A percentile compares a stretch with the other conserved stretches of the same genome.
These are phyloP conservation scores for Pyrus pyrifolia DNA, from an alignment of 306 rosid species.

Conservation along the genomic window DNA sequence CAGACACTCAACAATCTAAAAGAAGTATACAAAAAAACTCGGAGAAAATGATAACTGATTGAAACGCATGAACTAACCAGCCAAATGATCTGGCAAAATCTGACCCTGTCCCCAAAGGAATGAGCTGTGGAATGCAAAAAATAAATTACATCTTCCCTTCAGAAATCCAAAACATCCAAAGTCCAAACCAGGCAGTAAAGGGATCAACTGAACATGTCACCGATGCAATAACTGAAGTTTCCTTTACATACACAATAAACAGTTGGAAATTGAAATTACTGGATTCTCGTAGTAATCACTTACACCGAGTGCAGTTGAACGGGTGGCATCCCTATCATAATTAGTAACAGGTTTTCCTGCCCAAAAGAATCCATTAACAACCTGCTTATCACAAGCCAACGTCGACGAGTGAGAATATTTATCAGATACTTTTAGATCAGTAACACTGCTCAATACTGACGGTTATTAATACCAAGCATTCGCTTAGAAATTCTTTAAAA, in stretches of 20 bases:
- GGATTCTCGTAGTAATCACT: conserved; percentile 30
- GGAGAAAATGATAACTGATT: not conserved
- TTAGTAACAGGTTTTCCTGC: conserved; percentile 71
- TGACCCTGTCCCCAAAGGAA: conserved; percentile 94
- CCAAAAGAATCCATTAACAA: conserved; percentile 97
- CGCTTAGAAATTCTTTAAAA: not conserved
- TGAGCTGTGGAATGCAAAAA: conserved; percentile 58
- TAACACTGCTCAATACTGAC: not conserved
- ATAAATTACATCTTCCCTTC: conserved; percentile 13
- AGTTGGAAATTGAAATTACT: conserved; percentile 4
- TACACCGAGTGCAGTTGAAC: conserved; percentile 94
- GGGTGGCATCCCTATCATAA: conserved; percentile 43
- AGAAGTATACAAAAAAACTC: not conserved
- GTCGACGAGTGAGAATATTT: not conserved
- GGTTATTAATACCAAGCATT: not conserved
- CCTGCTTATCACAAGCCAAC: conserved; percentile 42
- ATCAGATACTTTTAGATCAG: not conserved
- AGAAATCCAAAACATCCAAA: conserved; percentile 8
- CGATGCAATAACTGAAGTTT: conserved; percentile 2
- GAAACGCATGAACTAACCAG: conserved; percentile 50
- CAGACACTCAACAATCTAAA: conserved; percentile 15
- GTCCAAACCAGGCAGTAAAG: not conserved
- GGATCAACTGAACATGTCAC: conserved; percentile 2
- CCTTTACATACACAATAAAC: not conserved
- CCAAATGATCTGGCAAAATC: conserved; percentile 87